Evolutionary conservation across 306 rosid species (phyloP), one percentile per base, ranked within the genome.

Genomic region (Trifolium fragiferum): DNA sequence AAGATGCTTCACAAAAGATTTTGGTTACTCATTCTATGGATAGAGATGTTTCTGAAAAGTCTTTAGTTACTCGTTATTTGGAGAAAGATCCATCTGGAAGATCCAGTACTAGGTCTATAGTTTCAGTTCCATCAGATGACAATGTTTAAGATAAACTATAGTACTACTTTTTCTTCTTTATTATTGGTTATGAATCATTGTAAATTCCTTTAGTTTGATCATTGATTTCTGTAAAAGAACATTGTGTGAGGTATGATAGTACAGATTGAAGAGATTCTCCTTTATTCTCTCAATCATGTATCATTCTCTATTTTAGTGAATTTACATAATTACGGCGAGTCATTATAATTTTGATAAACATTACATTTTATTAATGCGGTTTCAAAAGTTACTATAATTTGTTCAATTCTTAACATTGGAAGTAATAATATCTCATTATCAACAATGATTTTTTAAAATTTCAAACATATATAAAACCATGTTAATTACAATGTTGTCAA

Each of bases 1-100:
- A 76, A 65, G 78, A 76, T 55, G 74, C 8, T 33, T 54, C 81
- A 33, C 65, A 14, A 65, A 86, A 85, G 87, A 82, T 74, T 74
- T 74, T 90, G 15, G 66, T 78, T 19, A 10, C 79, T 8, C 77
- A 80, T 55, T 76, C 10, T 47, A 2, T 32, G 57, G 72, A 46
- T 69, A 61, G 14, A 76, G 81, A 81, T 76, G 76, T 76, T 76
- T 33, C 65, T 55, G 84, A 64, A 70, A 92, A 87, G 90, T 79
- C 79, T 58, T 78, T 92, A 15, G 68, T 87, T 6, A 16, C 84
- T 20, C 78, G 77, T 73, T 80, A 35, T 64, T 2, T 64, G 68
- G 85, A 82, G 60, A 77, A 37, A 77, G 76, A 67, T 50, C 41
- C 20, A 67, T 77, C 85, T 55, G 75, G 57, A 20, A 75, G 64